phyloP scores from a whole-genome alignment of 305 asterid species.

The Fraxinus platypoda region DNA sequence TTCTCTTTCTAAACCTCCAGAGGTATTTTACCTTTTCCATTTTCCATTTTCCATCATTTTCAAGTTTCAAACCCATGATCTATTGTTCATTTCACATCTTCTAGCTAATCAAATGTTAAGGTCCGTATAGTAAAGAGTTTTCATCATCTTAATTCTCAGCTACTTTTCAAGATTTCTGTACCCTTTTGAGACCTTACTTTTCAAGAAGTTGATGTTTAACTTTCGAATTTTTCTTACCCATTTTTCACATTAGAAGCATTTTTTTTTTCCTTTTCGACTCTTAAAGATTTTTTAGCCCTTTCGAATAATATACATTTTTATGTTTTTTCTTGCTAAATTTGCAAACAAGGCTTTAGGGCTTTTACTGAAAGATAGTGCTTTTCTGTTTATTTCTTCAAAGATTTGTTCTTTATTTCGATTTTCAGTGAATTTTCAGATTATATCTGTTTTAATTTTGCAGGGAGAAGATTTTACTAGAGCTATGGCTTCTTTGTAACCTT shows the following conservation, averaged over 20 bases:
- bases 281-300: background rate
- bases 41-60: background rate
- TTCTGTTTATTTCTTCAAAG: conserved; percentile 8
- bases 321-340: conserved; percentile 10
- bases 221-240: background rate
- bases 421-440: conserved; percentile 9
- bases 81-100: background rate
- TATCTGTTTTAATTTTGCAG: conserved; percentile 34
- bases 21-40: background rate
- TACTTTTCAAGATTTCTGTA: background rate
- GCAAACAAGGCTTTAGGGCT: conserved; percentile 20
- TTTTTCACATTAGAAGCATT: background rate
- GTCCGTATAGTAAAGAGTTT: background rate
- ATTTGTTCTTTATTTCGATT: conserved; percentile 1
- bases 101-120: background rate
- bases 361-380: conserved; percentile 28
- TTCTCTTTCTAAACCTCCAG: background rate
- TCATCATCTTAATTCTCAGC: background rate
- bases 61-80: background rate
- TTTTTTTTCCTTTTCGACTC: background rate
- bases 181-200: background rate
- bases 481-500: conserved; percentile 10
- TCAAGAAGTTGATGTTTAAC: background rate
- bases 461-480: conserved; percentile 18
- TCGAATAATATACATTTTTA: background rate